Evolutionary conservation across 495 filamentous ascomycete species (phyloP).

Genomic region (Echria macrotheca): DNA sequence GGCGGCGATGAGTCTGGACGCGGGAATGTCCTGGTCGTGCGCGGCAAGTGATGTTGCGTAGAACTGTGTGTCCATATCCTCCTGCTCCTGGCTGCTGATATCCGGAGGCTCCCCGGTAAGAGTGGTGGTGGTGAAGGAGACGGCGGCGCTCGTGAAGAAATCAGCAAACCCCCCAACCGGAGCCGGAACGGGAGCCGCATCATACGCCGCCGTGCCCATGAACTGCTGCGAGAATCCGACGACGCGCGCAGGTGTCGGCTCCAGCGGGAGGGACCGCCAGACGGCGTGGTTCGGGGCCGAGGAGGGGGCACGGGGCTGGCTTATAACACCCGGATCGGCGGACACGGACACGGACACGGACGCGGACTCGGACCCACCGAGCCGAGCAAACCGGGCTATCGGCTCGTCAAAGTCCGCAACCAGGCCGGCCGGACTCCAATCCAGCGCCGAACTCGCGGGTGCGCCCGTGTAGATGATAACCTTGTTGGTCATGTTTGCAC

Average conservation of each 20-base stretch:
- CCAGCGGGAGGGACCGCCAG: conserved; percentile 46
- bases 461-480: conserved; percentile 59
- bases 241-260: conserved; percentile 26
- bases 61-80: conserved; percentile 48
- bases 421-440: conserved; percentile 51
- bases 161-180: too few species aligned
- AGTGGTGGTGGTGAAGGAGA: conserved; percentile 22
- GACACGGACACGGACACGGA: too few species aligned
- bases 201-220: too few species aligned
- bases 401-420: conserved; percentile 40
- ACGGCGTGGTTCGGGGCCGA: conserved; percentile 16
- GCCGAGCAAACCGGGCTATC: conserved; percentile 43
- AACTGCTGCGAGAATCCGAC: conserved; percentile 47
- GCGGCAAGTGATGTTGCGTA: conserved; percentile 68
- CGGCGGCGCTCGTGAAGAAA: conserved; percentile 46
- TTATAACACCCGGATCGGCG: too few species aligned
- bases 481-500: conserved; percentile 38
- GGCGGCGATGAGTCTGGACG: conserved; percentile 42
- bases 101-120: background rate
- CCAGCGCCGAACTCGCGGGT: conserved; percentile 47
- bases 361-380: conserved; percentile 18
- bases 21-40: conserved; percentile 53
- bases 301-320: too few species aligned
- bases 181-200: too few species aligned
- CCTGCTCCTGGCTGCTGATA: conserved; percentile 11